Evolutionary conservation across 768 basidiomycete species (phyloP).

Genomic region (Vararia minispora): DNA sequence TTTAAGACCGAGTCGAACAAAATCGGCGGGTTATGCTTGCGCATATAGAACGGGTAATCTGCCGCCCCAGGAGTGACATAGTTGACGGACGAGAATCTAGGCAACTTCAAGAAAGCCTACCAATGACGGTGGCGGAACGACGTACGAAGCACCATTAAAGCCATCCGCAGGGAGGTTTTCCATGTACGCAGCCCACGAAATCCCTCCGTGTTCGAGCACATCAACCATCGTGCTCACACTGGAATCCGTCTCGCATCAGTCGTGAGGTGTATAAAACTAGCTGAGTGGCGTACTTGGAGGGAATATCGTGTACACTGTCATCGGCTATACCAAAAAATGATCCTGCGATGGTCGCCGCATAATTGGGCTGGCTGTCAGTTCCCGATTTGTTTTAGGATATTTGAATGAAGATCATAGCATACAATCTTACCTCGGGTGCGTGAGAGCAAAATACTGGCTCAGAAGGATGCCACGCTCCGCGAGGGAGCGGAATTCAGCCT

Average conservation of each 20-base stretch:
- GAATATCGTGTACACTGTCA: slow-evolving; percentile 26
- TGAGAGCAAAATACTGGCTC: slow-evolving; percentile 34
- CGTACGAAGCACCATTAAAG: slow-evolving; percentile 19
- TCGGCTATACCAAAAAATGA: slow-evolving; percentile 39
- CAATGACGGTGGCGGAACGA: not conserved
- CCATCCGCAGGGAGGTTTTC: slow-evolving; percentile 46
- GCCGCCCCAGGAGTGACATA: slow-evolving; percentile 24
- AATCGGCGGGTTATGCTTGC: slow-evolving; percentile 46
- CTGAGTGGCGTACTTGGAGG: slow-evolving; percentile 14
- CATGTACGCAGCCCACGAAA: slow-evolving; percentile 54
- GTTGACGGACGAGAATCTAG: slow-evolving; percentile 25
- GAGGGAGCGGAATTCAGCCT: slow-evolving; percentile 24
- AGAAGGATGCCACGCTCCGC: slow-evolving; percentile 37
- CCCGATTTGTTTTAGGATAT: no score
- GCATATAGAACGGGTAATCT: slow-evolving; percentile 38
- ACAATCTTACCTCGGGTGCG: no score
- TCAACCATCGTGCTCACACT: slow-evolving; percentile 44
- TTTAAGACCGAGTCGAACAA: slow-evolving; percentile 39
- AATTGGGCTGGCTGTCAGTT: slow-evolving; percentile 59
- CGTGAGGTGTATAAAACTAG: not conserved
- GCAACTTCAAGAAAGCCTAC: not conserved
- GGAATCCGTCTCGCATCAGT: not conserved
- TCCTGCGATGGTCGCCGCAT: slow-evolving; percentile 36
- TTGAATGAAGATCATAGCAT: no score
- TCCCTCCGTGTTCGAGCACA: slow-evolving; percentile 41